Evolutionary conservation across 768 basidiomycete species (phyloP), one percentile per base, ranked within the genome.

Genomic region (Cytidiella melzeri): DNA sequence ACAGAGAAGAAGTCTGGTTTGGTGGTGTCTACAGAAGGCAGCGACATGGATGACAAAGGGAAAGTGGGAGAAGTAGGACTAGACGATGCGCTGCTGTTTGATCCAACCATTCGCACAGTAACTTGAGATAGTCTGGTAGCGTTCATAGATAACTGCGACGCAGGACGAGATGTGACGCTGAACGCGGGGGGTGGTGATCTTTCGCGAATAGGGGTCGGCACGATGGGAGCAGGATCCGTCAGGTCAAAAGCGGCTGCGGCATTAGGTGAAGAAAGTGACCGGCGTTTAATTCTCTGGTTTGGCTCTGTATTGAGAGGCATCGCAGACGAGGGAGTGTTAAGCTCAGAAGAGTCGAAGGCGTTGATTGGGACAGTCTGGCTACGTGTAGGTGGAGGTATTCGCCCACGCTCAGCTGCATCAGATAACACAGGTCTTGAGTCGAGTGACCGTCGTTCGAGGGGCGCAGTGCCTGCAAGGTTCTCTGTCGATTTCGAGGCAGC

Each of bases 121-220:
- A 47, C 18, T 21, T 51, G 51, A 0, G 46, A 51, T 38, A 46
- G 44, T 19, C 48, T 15, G 5, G 27, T 43, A 12, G 56, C 48
- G 20, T 56, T 49, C 50, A 59, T 43, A 10, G 58, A 57, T 30
- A 59, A 53, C 38, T 65, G 62, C 4, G 65, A 67, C 3, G 45
- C 30, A 3, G 69, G 67, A 5, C 68, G 58, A 7, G 67, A 67
- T 15, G 66, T 67, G 13, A 69, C 68, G n/a, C 61, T 57, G 47
- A 69, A 69, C 11, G 67, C 53, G 3, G 68, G 61, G 0, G 61
- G 61, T 3, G 61, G 61, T 6, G 59, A 59, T 10, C 67, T 64
- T 37, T 62, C 57, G 15, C 65, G 61, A 15, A 67, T 65, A 2
- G 61, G 61, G 1, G 61, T 65, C 0, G 67, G 68, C 28, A 61